Conservation (phyloP, 345 rosid species). For the Anacardium occidentale region DNA sequence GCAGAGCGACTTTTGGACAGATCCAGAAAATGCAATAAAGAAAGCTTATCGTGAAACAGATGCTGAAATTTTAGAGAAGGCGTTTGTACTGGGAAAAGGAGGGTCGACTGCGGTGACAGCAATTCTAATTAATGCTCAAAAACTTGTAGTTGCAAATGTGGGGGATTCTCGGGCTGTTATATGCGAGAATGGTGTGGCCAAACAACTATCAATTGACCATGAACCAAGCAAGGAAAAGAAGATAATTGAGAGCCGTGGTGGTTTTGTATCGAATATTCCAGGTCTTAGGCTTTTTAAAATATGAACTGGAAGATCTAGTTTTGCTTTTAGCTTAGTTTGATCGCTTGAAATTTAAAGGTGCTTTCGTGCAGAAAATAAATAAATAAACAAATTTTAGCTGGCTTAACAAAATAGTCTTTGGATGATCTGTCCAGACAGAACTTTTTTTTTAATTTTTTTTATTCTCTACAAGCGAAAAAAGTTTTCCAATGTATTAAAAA, state of each 20-base stretch:
- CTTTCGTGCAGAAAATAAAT: neutral
- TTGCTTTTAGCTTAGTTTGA: slow-evolving; percentile 2
- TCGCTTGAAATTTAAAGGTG: neutral
- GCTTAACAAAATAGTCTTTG: neutral
- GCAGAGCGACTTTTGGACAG: slow-evolving; percentile 77
- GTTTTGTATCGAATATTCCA: slow-evolving; percentile 82
- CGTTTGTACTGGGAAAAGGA: slow-evolving; percentile 66
- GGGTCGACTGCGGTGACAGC: slow-evolving; percentile 95
- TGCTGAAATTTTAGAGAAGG: slow-evolving; percentile 53
- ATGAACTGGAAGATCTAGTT: neutral
- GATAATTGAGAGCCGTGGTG: slow-evolving; percentile 69
- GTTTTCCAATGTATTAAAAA: too few species aligned
- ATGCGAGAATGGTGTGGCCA: slow-evolving; percentile 56
- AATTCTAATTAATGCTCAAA: slow-evolving; percentile 66
- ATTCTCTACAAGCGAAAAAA: neutral
- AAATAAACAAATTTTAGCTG: neutral
- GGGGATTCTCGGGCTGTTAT: slow-evolving; percentile 94
- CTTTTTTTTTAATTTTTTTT: neutral
- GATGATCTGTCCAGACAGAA: neutral
- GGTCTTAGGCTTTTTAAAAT: slow-evolving; percentile 36
- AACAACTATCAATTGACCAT: slow-evolving; percentile 76
- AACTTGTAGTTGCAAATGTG: slow-evolving; percentile 76
- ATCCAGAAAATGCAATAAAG: slow-evolving; percentile 59
- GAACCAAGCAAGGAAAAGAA: slow-evolving; percentile 77
- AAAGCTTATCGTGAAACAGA: slow-evolving; percentile 72